These are phyloP conservation scores for Ustilago bromivora DNA, from an alignment of 1,284 basidiomycete species.

Conservation along the genomic window DNA sequence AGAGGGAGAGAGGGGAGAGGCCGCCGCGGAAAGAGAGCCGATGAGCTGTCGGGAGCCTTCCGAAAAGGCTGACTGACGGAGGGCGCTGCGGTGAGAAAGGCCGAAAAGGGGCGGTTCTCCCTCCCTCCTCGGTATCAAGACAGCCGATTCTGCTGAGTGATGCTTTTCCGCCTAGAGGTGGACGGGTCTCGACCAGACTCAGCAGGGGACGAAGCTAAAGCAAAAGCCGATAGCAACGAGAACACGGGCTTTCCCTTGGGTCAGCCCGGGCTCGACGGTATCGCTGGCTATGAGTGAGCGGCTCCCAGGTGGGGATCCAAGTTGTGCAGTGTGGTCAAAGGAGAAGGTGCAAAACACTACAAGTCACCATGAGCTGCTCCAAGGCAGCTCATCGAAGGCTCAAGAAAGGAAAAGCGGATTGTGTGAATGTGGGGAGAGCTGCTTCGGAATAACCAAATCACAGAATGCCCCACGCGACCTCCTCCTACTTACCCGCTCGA, in stretches of 20 bases:
- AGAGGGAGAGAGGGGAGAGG: neutral
- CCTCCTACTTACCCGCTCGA: neutral
- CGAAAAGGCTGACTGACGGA: constrained; percentile 1
- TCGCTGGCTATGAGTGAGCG: constrained; percentile 12
- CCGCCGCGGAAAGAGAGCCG: neutral
- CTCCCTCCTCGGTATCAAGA: neutral
- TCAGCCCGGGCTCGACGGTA: neutral
- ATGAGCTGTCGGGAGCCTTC: neutral
- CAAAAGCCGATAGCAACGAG: constrained; percentile 1
- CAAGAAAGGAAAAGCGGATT: neutral
- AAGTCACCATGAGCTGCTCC: too few relatives aligned
- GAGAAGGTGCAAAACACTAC: constrained; percentile 4
- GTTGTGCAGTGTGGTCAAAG: neutral
- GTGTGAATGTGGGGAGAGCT: neutral
- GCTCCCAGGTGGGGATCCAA: too few relatives aligned
- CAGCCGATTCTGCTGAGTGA: neutral
- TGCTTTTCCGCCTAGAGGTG: neutral
- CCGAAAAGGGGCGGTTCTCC: neutral
- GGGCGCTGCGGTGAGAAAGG: neutral
- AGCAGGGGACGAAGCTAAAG: neutral
- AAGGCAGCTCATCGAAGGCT: neutral
- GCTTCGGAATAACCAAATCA: neutral
- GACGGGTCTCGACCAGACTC: neutral
- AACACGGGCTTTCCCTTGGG: neutral
- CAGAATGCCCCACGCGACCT: neutral